Conservation (phyloP, 2,329 filamentous ascomycete species). For the Aspergillus nomiae region DNA sequence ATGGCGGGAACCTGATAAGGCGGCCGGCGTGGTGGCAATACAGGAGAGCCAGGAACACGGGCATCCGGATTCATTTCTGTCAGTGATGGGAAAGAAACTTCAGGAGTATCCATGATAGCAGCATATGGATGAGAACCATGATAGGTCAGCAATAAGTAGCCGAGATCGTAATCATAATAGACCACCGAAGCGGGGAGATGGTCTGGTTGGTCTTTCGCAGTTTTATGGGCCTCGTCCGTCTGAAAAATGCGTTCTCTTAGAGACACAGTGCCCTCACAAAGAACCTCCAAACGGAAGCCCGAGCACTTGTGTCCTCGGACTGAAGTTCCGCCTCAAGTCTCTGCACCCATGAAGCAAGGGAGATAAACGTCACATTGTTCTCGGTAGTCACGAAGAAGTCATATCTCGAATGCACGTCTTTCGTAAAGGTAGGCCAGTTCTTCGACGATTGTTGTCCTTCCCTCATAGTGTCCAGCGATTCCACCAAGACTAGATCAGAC, state of each 20-base stretch:
- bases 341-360: conserved; percentile 58
- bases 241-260: conserved; percentile 52
- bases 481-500: conserved; percentile 46
- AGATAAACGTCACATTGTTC: conserved; percentile 57
- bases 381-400: conserved; percentile 61
- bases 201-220: conserved; percentile 26
- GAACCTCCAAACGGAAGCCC: conserved; percentile 57
- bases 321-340: conserved; percentile 60
- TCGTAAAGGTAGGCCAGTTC: conserved; percentile 58
- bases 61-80: conserved; percentile 29
- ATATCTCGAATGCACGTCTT: conserved; percentile 58
- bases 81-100: conserved; percentile 30
- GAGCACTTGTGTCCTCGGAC: conserved; percentile 52
- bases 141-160: conserved; percentile 59
- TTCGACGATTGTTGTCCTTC: conserved; percentile 24
- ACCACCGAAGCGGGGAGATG: conserved; percentile 53
- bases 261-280: conserved; percentile 55
- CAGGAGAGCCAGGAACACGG: conserved; percentile 23
- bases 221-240: conserved; percentile 31
- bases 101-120: conserved; percentile 54
- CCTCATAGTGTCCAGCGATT: conserved; percentile 46
- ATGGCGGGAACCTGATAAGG: conserved; percentile 47
- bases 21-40: conserved; percentile 38
- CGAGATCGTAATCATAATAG: conserved; percentile 58
- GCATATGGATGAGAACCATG: conserved; percentile 52